Evolutionary conservation across 73 alveolate genomes (phyloP).

Genomic region (Halteria grandinella): DNA sequence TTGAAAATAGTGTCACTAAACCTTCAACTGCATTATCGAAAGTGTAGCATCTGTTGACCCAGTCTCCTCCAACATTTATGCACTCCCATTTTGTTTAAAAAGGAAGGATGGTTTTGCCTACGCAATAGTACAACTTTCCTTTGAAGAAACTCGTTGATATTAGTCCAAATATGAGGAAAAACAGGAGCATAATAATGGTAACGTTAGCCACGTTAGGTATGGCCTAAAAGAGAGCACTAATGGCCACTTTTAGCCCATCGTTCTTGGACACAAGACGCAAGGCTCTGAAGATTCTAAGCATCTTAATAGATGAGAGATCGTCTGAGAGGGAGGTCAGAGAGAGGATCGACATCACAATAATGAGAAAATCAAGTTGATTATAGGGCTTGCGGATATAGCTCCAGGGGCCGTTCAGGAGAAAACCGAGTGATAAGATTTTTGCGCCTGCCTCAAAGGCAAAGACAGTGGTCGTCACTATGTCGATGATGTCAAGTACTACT

Average conservation of each 20-base stretch:
- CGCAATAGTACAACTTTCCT: constrained; percentile 48
- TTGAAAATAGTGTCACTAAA: constrained; percentile 56
- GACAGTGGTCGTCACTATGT: constrained; percentile 73
- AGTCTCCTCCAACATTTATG: constrained; percentile 57
- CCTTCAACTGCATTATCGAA: constrained; percentile 68
- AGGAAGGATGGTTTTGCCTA: not conserved
- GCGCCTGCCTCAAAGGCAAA: constrained; percentile 80
- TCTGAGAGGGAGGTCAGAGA: not conserved
- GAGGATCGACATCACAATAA: not conserved
- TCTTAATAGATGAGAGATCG: no score
- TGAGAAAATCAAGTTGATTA: constrained; percentile 6
- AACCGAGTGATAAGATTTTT: constrained; percentile 88
- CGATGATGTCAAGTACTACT: constrained; percentile 35
- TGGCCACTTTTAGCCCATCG: constrained; percentile 52
- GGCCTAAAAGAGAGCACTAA: constrained; percentile 34
- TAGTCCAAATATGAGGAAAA: constrained; percentile 56
- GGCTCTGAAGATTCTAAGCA: not conserved
- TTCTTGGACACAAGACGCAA: constrained; percentile 5
- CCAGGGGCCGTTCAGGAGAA: not conserved
- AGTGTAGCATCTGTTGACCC: constrained; percentile 56
- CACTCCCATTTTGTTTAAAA: constrained; percentile 54
- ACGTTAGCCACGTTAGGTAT: constrained; percentile 57
- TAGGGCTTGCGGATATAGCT: not conserved
- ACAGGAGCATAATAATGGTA: constrained; percentile 31
- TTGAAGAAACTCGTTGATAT: constrained; percentile 49